Conservation (phyloP, 306 rosid species). For the Nissolia schottii region DNA sequence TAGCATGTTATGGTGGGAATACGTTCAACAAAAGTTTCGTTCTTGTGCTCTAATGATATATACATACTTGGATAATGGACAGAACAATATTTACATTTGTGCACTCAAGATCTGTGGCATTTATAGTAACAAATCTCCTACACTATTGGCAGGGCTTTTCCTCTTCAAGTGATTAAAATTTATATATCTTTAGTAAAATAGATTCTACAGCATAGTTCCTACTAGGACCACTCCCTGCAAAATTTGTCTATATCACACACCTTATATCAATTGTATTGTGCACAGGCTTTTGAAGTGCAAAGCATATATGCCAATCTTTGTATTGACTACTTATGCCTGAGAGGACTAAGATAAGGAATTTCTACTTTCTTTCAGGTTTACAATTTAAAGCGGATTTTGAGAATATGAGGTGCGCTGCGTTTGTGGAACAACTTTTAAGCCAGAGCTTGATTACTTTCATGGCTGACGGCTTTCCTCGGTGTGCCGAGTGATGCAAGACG, state of each 20-base stretch:
- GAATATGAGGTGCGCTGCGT: constrained; percentile 44
- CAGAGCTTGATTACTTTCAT: neutral
- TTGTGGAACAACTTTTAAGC: neutral
- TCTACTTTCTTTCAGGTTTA: constrained; percentile 61
- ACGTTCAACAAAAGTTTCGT: neutral
- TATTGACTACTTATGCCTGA: neutral
- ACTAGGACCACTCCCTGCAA: neutral
- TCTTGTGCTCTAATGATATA: neutral
- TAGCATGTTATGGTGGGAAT: neutral
- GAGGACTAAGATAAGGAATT: neutral
- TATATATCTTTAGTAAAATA: neutral
- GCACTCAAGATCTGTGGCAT: neutral
- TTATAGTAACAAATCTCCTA: neutral
- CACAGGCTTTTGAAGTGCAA: neutral
- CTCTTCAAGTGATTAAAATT: neutral
- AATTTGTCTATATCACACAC: neutral
- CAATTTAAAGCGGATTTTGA: constrained; percentile 70
- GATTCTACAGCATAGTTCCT: neutral
- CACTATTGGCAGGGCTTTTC: neutral
- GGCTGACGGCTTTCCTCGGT: neutral
- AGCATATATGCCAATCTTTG: neutral
- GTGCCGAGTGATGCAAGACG: neutral
- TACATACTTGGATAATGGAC: neutral
- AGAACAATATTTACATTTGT: neutral
- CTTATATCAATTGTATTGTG: neutral